A percentile compares a stretch with the other conserved stretches of the same genome.
Conservation (phyloP, 1,284 basidiomycete genomes). For the Apiotrichum akiyoshidainum region DNA sequence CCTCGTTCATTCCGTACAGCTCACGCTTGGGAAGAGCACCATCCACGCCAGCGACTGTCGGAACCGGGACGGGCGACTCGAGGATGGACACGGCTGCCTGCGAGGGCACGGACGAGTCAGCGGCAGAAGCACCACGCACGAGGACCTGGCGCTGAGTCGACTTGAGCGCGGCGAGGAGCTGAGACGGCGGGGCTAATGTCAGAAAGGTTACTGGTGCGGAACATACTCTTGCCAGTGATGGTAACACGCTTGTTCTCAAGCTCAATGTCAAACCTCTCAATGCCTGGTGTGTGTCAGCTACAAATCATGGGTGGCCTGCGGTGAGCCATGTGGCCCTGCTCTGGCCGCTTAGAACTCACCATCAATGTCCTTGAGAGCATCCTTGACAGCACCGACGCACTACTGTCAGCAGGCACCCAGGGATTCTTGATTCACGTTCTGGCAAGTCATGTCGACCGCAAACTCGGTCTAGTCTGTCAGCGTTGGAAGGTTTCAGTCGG, state of each 20-base stretch:
- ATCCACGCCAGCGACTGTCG: slow-evolving; percentile 18
- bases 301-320: no score
- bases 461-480: slow-evolving; percentile 46
- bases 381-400: slow-evolving; percentile 48
- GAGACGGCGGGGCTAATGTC: slow-evolving; percentile 48
- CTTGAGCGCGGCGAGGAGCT: slow-evolving; percentile 48
- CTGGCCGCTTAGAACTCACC: slow-evolving; percentile 20
- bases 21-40: slow-evolving; percentile 23
- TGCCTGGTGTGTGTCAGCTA: slow-evolving; percentile 28
- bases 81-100: slow-evolving; percentile 51
- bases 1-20: slow-evolving; percentile 42
- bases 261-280: slow-evolving; percentile 50
- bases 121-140: slow-evolving; percentile 47
- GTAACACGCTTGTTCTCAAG: slow-evolving; percentile 49
- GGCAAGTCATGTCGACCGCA: slow-evolving; percentile 52
- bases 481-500: neutral
- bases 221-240: slow-evolving; percentile 48
- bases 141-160: slow-evolving; percentile 51
- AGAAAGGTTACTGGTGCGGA: neutral
- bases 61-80: slow-evolving; percentile 47
- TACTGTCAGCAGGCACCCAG: slow-evolving; percentile 8
- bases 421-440: slow-evolving; percentile 36
- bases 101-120: slow-evolving; percentile 23
- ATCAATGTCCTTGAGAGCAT: slow-evolving; percentile 35
- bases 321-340: no score